Evolutionary conservation across 371 early-diverging fungal species (phyloP).

Genomic region (Mucor mucedo): DNA sequence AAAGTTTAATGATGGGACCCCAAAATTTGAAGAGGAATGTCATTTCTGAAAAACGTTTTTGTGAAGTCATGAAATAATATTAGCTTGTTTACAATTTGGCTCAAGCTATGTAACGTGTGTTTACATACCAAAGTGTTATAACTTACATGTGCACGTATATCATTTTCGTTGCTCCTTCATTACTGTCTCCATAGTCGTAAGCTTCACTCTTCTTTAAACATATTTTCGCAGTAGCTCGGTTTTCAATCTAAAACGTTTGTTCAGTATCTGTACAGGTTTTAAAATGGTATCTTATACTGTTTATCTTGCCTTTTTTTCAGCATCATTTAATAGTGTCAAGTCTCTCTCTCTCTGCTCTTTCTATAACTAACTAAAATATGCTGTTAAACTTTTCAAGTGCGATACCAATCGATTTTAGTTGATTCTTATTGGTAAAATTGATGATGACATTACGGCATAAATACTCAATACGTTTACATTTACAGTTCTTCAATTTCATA

Average conservation of each 20-base stretch:
- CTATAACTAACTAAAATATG: conserved; percentile 11
- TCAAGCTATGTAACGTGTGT: conserved; percentile 13
- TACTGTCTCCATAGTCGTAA: too few species aligned
- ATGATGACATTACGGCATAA: conserved; percentile 13
- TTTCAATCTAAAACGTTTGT: conserved; percentile 25
- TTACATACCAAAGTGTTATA: conserved; percentile 18
- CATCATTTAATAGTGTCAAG: too few species aligned
- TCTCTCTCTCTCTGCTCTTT: too few species aligned
- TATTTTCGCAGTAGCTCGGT: conserved; percentile 11
- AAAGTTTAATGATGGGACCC: conserved; percentile 21
- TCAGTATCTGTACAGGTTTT: conserved; percentile 20
- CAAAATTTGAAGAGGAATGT: conserved; percentile 24
- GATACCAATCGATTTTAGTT: conserved; percentile 17
- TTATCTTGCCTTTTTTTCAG: conserved; percentile 20
- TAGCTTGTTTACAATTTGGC: conserved; percentile 17
- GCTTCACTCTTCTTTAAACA: too few species aligned
- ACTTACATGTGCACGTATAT: conserved; percentile 28
- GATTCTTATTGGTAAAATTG: conserved; percentile 6
- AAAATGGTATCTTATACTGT: conserved; percentile 16
- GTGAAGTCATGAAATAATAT: conserved; percentile 20
- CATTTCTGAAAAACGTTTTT: conserved; percentile 18
- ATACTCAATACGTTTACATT: conserved; percentile 6
- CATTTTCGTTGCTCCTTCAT: conserved; percentile 10
- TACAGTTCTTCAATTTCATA: conserved; percentile 3
- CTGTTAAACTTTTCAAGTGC: not conserved